These are phyloP conservation scores for Yamadazyma songkhlaensis DNA, from an alignment of 1,139 yeast species.

Conservation along the genomic window DNA sequence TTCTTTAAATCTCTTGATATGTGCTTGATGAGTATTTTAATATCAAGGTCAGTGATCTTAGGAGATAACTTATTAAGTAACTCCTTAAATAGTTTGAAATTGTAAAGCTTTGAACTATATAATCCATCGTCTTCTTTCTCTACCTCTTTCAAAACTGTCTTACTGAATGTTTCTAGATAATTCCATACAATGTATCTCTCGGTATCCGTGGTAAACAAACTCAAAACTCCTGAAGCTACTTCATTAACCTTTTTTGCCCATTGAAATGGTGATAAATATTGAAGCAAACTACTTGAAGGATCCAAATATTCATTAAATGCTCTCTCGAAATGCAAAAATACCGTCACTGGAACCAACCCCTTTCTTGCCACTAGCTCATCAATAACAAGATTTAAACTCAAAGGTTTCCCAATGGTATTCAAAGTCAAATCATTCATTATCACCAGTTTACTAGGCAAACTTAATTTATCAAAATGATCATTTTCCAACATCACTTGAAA, in stretches of 20 bases:
- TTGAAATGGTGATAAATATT: constrained; percentile 18
- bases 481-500: constrained; percentile 21
- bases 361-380: constrained; percentile 23
- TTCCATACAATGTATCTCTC: constrained; percentile 29
- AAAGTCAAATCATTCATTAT: constrained; percentile 20
- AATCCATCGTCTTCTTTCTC: constrained; percentile 15
- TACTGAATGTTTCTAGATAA: constrained; percentile 16
- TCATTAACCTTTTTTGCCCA: constrained; percentile 16
- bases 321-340: constrained; percentile 12
- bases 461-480: constrained; percentile 15
- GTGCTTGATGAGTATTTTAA: constrained; percentile 23
- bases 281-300: constrained; percentile 9
- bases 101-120: constrained; percentile 21
- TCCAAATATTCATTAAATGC: constrained; percentile 11
- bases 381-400: constrained; percentile 21
- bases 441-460: constrained; percentile 20
- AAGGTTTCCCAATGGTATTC: constrained; percentile 31
- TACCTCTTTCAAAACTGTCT: constrained; percentile 9
- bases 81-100: constrained; percentile 15
- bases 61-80: constrained; percentile 12
- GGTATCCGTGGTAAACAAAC: constrained; percentile 10
- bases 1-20: constrained; percentile 21
- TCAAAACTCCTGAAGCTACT: constrained; percentile 1
- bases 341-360: constrained; percentile 23
- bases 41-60: constrained; percentile 20